Percentiles rank a stretch among this genome's conserved stretches.
phyloP scores from a whole-genome alignment of 495 filamentous ascomycete species.

The Thermochaetoides thermophila region DNA sequence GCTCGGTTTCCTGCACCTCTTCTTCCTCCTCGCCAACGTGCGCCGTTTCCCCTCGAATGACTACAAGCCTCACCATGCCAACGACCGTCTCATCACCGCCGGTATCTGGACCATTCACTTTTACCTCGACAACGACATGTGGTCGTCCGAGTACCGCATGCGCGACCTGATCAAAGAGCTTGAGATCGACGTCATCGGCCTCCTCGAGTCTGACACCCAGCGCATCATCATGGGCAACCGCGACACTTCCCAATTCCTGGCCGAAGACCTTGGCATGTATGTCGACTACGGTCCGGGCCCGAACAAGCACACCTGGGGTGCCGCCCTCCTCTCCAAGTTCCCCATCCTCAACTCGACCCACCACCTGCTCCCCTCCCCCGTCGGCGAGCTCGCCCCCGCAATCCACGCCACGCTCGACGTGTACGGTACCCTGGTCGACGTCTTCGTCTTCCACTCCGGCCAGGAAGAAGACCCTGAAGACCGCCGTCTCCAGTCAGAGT shows the following conservation, averaged over 20 bases:
- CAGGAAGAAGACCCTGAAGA: constrained; percentile 97
- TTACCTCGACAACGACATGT: constrained; percentile 97
- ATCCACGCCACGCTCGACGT: constrained; percentile 90
- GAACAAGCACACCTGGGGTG: constrained; percentile 98
- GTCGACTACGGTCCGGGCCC: constrained; percentile 94
- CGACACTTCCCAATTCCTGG: constrained; percentile 88
- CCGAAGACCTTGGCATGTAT: constrained; percentile 96
- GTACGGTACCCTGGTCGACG: constrained; percentile 80
- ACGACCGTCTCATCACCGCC: constrained; percentile 73
- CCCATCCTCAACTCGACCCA: constrained; percentile 96
- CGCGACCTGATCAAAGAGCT: constrained; percentile 82
- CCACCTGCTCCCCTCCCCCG: constrained; percentile 82
- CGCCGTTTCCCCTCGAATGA: constrained; percentile 90
- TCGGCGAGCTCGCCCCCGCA: constrained; percentile 88
- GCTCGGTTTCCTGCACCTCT: constrained; percentile 53
- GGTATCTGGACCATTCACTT: constrained; percentile 99
- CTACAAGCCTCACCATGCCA: constrained; percentile 76
- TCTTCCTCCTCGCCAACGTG: constrained; percentile 70
- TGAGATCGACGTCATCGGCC: constrained; percentile 86
- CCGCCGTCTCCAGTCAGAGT: constrained; percentile 73
- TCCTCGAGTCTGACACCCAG: constrained; percentile 87
- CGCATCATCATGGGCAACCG: constrained; percentile 99
- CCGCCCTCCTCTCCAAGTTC: constrained; percentile 88
- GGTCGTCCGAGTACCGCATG: constrained; percentile 89
- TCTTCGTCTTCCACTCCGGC: constrained; percentile 97